Percentiles rank a stretch among this genome's conserved stretches.
Conservation (phyloP, 805 yeast genomes). For the Candida hispaniensis region DNA sequence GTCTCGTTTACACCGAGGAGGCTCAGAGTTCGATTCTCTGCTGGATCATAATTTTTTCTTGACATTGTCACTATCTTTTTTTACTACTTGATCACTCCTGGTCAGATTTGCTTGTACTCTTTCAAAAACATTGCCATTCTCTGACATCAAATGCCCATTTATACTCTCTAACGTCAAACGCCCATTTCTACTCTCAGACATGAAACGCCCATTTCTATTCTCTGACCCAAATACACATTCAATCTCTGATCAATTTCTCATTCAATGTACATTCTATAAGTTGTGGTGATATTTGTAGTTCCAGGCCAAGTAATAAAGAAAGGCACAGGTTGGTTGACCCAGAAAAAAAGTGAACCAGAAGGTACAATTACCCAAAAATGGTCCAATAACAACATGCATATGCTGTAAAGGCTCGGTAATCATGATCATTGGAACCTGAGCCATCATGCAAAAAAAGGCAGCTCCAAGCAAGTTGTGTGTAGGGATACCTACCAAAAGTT, state of each 20-base stretch:
- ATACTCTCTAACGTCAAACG: too few relatives aligned
- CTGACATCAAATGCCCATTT: too few relatives aligned
- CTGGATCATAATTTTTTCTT: conserved; percentile 10
- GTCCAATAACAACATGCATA: conserved; percentile 33
- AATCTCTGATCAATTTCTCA: too few relatives aligned
- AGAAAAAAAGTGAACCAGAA: conserved; percentile 38
- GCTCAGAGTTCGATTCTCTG: conserved; percentile 16
- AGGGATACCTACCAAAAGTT: conserved; percentile 37
- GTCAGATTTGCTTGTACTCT: too few relatives aligned
- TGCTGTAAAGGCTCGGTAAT: conserved; percentile 35
- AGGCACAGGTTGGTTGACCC: conserved; percentile 38
- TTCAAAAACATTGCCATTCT: too few relatives aligned
- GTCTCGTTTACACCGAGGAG: conserved; percentile 17
- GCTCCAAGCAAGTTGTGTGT: conserved; percentile 39
- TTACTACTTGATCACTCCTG: background rate
- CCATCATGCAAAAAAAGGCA: conserved; percentile 35
- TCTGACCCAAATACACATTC: too few relatives aligned
- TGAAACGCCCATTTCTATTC: too few relatives aligned
- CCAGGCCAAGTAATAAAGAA: conserved; percentile 39
- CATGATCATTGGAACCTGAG: conserved; percentile 35
- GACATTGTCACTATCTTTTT: background rate
- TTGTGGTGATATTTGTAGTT: conserved; percentile 24
- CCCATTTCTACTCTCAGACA: too few relatives aligned
- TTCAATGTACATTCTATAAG: too few relatives aligned
- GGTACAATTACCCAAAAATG: conserved; percentile 29